Evolutionary conservation across 192 early-diverging fungal genomes (phyloP).

Genomic region (Entomortierella lignicola): DNA sequence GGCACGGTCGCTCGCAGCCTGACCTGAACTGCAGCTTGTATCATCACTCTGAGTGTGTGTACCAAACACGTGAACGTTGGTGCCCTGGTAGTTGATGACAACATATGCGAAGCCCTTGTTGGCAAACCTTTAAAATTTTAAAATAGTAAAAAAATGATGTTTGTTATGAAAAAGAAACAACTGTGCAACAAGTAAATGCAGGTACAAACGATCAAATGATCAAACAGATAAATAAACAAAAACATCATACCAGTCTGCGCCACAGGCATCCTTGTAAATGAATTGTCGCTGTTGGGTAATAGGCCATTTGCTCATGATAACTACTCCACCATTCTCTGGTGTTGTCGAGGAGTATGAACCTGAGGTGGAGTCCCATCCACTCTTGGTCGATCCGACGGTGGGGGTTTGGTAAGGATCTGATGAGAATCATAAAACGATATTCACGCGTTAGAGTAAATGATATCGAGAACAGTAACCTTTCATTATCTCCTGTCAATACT

Average conservation of each 20-base stretch:
- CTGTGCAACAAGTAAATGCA: too few species aligned
- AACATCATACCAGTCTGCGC: constrained; percentile 34
- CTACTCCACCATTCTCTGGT: constrained; percentile 34
- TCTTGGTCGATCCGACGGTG: constrained; percentile 28
- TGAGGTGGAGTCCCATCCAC: constrained; percentile 37
- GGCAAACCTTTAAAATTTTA: too few species aligned
- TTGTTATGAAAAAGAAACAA: too few species aligned
- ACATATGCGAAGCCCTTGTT: constrained; percentile 49
- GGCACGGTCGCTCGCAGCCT: constrained; percentile 21
- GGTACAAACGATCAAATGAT: too few species aligned
- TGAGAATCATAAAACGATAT: too few species aligned
- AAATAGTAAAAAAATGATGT: too few species aligned
- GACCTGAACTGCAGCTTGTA: constrained; percentile 1
- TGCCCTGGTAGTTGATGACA: constrained; percentile 31
- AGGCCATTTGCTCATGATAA: constrained; percentile 51
- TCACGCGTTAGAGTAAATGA: too few species aligned
- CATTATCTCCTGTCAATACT: background rate
- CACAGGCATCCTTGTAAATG: constrained; percentile 38
- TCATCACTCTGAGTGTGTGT: constrained; percentile 50
- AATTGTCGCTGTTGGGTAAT: constrained; percentile 39
- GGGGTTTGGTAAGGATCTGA: constrained; percentile 45
- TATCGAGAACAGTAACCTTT: too few species aligned
- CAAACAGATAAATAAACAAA: background rate
- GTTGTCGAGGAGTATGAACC: constrained; percentile 7
- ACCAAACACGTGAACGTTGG: constrained; percentile 45